These are phyloP conservation scores for Physcomitrellopsis africana DNA, from an alignment of 225 moss, liverwort and hornwort species.

Conservation along the genomic window DNA sequence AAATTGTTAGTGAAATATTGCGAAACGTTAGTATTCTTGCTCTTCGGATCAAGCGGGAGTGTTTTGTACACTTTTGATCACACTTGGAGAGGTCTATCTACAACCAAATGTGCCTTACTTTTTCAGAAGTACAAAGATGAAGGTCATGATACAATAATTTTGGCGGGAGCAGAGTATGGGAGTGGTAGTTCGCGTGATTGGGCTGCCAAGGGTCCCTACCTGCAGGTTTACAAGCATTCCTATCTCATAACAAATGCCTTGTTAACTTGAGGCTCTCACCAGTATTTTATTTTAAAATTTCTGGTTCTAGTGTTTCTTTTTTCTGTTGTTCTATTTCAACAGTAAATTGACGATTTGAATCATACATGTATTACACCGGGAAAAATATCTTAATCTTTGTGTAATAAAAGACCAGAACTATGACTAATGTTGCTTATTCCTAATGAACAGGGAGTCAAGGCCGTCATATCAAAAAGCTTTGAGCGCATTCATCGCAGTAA, in stretches of 20 bases:
- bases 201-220: slow-evolving; percentile 91
- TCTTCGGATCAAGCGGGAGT: slow-evolving; percentile 4
- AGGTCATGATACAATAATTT: slow-evolving; percentile 79
- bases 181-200: slow-evolving; percentile 99
- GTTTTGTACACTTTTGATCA: not conserved
- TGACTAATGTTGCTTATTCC: slow-evolving; percentile 13
- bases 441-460: slow-evolving; percentile 81
- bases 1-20: not conserved
- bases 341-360: slow-evolving; percentile 6
- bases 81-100: slow-evolving; percentile 6
- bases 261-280: not conserved
- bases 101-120: slow-evolving; percentile 21
- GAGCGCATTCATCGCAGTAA: slow-evolving; percentile 99
- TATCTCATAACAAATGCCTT: not conserved
- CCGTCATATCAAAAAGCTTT: slow-evolving; percentile 91
- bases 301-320: slow-evolving; percentile 5
- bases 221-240: slow-evolving; percentile 50
- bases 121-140: slow-evolving; percentile 84
- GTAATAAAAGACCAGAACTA: not conserved
- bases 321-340: not conserved
- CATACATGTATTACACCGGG: not conserved
- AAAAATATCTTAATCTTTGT: not conserved
- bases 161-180: slow-evolving; percentile 92
- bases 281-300: slow-evolving; percentile 14
- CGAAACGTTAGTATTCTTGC: not conserved